Base-by-base conservation (phyloP, 495 filamentous ascomycete species). In the Aspergillus mulundensis region DNA sequence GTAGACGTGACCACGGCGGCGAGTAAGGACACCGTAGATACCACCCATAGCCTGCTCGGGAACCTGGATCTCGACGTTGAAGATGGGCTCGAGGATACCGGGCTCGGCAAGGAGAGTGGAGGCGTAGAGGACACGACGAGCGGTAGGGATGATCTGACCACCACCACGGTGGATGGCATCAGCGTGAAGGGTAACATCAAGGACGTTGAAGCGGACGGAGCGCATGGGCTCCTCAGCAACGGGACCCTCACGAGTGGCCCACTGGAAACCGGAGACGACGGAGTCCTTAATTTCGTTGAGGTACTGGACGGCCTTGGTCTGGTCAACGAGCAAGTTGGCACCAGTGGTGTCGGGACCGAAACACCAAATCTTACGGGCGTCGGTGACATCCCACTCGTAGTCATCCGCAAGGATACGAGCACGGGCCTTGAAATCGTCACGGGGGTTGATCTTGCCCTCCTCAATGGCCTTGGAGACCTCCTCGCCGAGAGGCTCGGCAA, bases 281-380 rank as follows among this genome's bases (percentile, higher is more conserved):
- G 94, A 97, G 65, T 99, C 94, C 87, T 99, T 99, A 85, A 99
- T 99, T 88, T 99, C 94, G 82, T 92, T 92, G 56, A 99, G 82
- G 86, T 97, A 99, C 81, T 99, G 94, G 57, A 99, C 94, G 65
- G 94, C 94, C 89, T 98, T 98, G 80, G 93, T 96, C 86, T 97
- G 94, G 77, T 99, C 94, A 67, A 99, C 87, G 58, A 99, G 81
- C 84, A 99, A 78, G 81, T 99, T 99, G 85, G 94, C 89, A 76
- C 94, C 94, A 70, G 78, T 91, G 70, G 91, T 95, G 75, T 99
- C 95, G 63, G 94, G 94, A 77, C 94, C 94, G 82, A 99, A 99
- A 73, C 89, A 93, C 94, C 94, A 99, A 74, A 99, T 99, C 89
- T 99, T 99, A 79, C 94, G 90, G 74, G 94, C 94, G 78, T 99